Evolutionary conservation across 768 basidiomycete genomes (phyloP), one percentile per base, ranked within the genome.

Genomic region (Royoungia palumana): DNA sequence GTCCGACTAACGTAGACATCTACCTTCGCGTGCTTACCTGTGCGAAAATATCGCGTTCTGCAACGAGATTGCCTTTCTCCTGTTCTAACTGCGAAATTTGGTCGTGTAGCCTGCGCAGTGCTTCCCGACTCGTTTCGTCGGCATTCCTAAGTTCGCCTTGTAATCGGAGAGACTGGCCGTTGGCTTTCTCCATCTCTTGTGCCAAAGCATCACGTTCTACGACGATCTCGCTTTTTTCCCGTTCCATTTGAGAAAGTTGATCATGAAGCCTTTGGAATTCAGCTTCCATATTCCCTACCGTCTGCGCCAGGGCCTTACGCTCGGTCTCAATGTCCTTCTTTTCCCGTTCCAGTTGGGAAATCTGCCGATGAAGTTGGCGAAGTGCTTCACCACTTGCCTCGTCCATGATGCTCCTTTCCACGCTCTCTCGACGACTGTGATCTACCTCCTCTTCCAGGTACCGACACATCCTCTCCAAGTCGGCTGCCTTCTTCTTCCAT

Each of bases 401-500:
- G 58, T 89, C 87, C 76, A 95, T 94, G 35, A 94, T 70, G 53
- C 90, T 88, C 17, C 84, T 72, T 51, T 88, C 86, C 66, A 91
- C 72, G 58, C 85, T 89, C 60, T 89, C 89, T 56, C 88, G 83
- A 35, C 92, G 76, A 36, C 86, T 87, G 7, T 80, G 75, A 52
- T 97, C 94, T 24, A 94, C 87, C 62, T 94, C 88, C 62, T 94
- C 92, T 71, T 95, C 87, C 25, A 86, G 73, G 47, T 73, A 69
- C 14, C 81, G 75, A 44, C 83, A 83, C 51, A 79, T 72, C 53
- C 73, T 77, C 68, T 91, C 87, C 40, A 92, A 70, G 54, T 89
- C 87, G 45, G 74, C 73, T 4, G 89, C 83, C 55, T 87, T 87
- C 72, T 86, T 87, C 72, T 83, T 86, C 83, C 87, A 89, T 16